Base-by-base conservation (phyloP, 2,329 filamentous ascomycete species). In the Neonectria hederae region DNA sequence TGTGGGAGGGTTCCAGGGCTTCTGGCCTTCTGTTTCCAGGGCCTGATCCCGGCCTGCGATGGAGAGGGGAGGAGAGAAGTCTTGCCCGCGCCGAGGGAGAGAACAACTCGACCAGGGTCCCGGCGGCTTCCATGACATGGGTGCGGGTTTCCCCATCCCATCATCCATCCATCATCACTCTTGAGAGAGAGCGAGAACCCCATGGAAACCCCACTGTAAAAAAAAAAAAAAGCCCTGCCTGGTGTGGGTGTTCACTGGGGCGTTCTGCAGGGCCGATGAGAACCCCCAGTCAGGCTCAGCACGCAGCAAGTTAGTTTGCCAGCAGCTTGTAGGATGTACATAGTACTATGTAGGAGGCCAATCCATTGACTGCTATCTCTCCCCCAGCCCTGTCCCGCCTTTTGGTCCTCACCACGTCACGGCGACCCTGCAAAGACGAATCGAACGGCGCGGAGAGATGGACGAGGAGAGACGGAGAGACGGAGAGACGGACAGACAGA, bases 11-110 rank as follows among this genome's bases (percentile, higher is more conserved):
- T 49, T 38, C 35, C 49, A 54, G 60, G 54, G 49, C 60, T 58
- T 57, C 48, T 58, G 54, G 46, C 19, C 38, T 57, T 63, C 51
- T 54, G 49, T 17, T 17, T 49, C 61, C 54, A 42, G 40, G 54
- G 54, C 48, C 45, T 46, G 46, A 54, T 45, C 56, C 56, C 32
- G 45, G 56, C 32, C 49, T n/a, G 45, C 22, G 13, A 28, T 21
- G 28, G 26, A 9, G 28, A 45, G 35, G 52, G 35, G 24, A 28
- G 8, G 19, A 35, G 35, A 35, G 35, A 51, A 38, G 24, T 43
- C 49, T n/a, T 11, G 35, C 42, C 49, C 43, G 40, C 40, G 10
- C 30, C 19, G 28, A 57, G 13, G 19, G 54, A 56, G 56, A 42
- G 32, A 59, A 51, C n/a, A 59, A 42, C 5, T n/a, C 17, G 35